Evolutionary conservation across 352 stramenopile species (phyloP).

Genomic region (Elongisporangium undulatum): DNA sequence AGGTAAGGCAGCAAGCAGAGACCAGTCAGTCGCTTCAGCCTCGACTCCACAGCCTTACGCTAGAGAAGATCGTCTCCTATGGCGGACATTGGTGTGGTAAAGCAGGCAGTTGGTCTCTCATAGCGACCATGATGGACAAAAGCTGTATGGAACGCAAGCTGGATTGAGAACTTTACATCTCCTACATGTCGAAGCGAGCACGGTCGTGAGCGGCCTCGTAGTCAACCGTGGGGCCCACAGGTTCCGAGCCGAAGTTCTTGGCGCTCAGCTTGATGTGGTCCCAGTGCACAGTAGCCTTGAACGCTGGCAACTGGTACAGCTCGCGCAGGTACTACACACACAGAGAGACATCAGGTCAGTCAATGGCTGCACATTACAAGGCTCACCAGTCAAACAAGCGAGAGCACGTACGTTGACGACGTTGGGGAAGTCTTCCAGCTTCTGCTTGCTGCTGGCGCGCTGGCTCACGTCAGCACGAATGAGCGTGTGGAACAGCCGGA

Average conservation of each 20-base stretch:
- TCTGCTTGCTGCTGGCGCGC: slow-evolving; percentile 24
- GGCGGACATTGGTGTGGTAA: too few relatives aligned
- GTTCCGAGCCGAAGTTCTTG: slow-evolving; percentile 59
- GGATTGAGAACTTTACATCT: too few relatives aligned
- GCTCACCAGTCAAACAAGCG: too few relatives aligned
- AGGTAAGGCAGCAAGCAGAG: too few relatives aligned
- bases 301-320: slow-evolving; percentile 78
- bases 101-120: too few relatives aligned
- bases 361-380: background rate
- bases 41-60: too few relatives aligned
- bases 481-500: slow-evolving; percentile 29
- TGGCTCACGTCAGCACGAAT: slow-evolving; percentile 26
- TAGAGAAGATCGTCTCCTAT: too few relatives aligned
- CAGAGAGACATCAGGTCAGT: slow-evolving; percentile 2
- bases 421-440: slow-evolving; percentile 43
- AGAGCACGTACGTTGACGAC: slow-evolving; percentile 7
- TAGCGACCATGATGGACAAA: too few relatives aligned
- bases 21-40: too few relatives aligned
- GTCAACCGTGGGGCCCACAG: slow-evolving; percentile 55
- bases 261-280: slow-evolving; percentile 89
- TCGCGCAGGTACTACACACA: slow-evolving; percentile 18
- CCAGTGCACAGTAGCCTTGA: slow-evolving; percentile 82
- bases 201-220: slow-evolving; percentile 28
- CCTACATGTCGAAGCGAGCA: background rate
- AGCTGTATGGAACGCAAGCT: too few relatives aligned